A percentile compares a stretch with the other conserved stretches of the same genome.
phyloP scores from a whole-genome alignment of 768 basidiomycete genomes.

The Suillus subalutaceus region DNA sequence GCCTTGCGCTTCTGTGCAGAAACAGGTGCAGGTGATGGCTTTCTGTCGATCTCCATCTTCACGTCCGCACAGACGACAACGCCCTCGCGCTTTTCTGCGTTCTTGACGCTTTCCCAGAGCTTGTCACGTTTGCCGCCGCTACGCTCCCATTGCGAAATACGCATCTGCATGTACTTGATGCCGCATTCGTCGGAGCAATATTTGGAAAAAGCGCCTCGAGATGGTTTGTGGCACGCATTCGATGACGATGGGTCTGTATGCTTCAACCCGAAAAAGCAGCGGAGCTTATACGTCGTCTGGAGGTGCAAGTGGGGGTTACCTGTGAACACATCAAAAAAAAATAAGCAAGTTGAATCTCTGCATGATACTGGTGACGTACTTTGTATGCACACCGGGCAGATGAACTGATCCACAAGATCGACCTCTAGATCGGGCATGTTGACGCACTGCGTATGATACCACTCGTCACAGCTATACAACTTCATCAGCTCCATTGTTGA shows the following conservation, averaged over 20 bases:
- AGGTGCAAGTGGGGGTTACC: slow-evolving; percentile 62
- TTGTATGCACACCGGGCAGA: slow-evolving; percentile 79
- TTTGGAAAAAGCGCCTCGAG: slow-evolving; percentile 83
- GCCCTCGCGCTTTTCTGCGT: slow-evolving; percentile 71
- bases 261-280: slow-evolving; percentile 72
- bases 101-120: slow-evolving; percentile 76
- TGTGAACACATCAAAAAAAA: slow-evolving; percentile 28
- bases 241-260: slow-evolving; percentile 64
- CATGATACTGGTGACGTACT: slow-evolving; percentile 50
- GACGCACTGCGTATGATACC: slow-evolving; percentile 91
- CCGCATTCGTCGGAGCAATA: slow-evolving; percentile 93
- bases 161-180: slow-evolving; percentile 66
- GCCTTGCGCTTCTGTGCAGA: slow-evolving; percentile 48
- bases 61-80: slow-evolving; percentile 53
- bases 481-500: background rate
- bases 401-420: slow-evolving; percentile 90
- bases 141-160: slow-evolving; percentile 63
- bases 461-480: slow-evolving; percentile 79
- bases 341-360: slow-evolving; percentile 5
- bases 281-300: slow-evolving; percentile 77
- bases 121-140: slow-evolving; percentile 63
- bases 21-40: slow-evolving; percentile 23
- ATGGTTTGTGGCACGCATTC: slow-evolving; percentile 77
- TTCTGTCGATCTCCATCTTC: slow-evolving; percentile 23
- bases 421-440: slow-evolving; percentile 79